These are phyloP conservation scores for Chalciporus chontae DNA, from an alignment of 768 basidiomycete genomes.

Conservation along the genomic window DNA sequence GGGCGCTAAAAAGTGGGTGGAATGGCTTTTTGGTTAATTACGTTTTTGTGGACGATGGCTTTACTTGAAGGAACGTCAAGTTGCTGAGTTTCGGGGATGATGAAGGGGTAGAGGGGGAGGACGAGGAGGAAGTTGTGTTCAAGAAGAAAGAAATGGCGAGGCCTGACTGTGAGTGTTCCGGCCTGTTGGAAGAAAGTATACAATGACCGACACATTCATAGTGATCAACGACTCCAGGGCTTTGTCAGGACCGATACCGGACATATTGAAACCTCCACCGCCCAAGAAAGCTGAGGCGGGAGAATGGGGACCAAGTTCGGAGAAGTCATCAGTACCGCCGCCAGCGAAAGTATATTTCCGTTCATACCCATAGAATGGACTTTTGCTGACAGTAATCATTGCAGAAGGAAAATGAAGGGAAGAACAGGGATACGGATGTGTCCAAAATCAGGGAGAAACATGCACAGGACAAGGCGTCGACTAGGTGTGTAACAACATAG, in stretches of 20 bases:
- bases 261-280: constrained; percentile 3
- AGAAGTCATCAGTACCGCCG: not conserved
- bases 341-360: constrained; percentile 16
- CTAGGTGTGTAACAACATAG: constrained; percentile 40
- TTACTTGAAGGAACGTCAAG: constrained; percentile 68
- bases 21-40: not conserved
- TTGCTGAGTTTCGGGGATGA: constrained; percentile 85
- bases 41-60: not conserved
- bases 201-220: constrained; percentile 7
- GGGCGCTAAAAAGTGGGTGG: constrained; percentile 82
- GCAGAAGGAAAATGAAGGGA: constrained; percentile 10
- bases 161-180: constrained; percentile 66
- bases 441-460: constrained; percentile 74
- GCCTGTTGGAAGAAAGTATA: not conserved
- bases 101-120: constrained; percentile 57
- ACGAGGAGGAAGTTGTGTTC: constrained; percentile 47
- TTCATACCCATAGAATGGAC: not conserved
- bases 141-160: constrained; percentile 83
- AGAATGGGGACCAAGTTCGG: not conserved
- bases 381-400: not conserved
- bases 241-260: constrained; percentile 7
- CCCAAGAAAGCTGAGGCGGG: constrained; percentile 2
- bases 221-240: constrained; percentile 21
- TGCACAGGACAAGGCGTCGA: constrained; percentile 62
- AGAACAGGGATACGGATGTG: constrained; percentile 44